These are phyloP conservation scores for Geotrichum europaeum DNA, from an alignment of 1,139 yeast genomes.

Conservation along the genomic window DNA sequence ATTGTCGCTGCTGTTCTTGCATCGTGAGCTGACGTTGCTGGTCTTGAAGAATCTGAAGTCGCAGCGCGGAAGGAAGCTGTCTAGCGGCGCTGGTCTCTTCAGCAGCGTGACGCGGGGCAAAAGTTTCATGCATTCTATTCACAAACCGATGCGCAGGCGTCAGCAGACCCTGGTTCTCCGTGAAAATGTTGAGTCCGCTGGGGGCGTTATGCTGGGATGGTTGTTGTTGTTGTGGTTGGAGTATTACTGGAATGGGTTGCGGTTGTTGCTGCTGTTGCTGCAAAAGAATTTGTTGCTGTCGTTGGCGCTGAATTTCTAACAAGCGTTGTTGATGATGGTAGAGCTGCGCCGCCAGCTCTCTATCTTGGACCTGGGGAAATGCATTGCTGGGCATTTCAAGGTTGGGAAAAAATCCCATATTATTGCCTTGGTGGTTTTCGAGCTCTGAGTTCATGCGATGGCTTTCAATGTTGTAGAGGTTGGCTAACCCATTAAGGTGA, in stretches of 20 bases:
- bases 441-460: background rate
- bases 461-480: background rate
- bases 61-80: background rate
- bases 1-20: background rate
- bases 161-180: background rate
- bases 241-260: background rate
- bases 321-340: background rate
- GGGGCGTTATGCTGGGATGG: background rate
- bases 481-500: background rate
- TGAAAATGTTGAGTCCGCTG: background rate
- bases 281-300: background rate
- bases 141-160: background rate
- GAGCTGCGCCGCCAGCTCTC: background rate
- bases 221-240: background rate
- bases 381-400: background rate
- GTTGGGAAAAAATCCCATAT: background rate
- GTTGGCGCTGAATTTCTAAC: background rate
- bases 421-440: background rate
- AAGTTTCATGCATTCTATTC: background rate
- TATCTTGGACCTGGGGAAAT: background rate
- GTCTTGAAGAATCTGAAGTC: slow-evolving; percentile 7
- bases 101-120: background rate
- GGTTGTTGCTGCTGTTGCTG: background rate
- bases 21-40: slow-evolving; percentile 8
- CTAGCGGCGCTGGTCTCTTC: background rate